phyloP scores from a whole-genome alignment of 176 grass and related monocot species.

The Musa acuminata region DNA sequence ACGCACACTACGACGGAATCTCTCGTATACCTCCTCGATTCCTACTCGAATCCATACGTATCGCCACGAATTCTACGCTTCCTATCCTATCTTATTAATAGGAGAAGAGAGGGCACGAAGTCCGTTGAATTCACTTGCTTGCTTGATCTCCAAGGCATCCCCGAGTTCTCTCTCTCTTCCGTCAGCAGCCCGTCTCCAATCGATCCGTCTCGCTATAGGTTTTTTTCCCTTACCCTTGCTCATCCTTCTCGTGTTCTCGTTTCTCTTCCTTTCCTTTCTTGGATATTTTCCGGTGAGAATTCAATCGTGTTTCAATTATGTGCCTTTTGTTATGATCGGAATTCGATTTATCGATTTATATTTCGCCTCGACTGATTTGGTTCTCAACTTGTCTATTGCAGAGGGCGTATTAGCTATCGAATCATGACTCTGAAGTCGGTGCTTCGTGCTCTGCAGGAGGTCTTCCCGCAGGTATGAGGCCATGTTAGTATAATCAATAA shows the following conservation, averaged over 20 bases:
- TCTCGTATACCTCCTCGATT: too few species aligned
- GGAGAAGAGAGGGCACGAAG: too few species aligned
- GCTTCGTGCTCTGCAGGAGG: conserved; percentile 1
- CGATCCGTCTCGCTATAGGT: too few species aligned
- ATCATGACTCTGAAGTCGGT: conserved; percentile 17
- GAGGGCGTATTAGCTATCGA: too few species aligned
- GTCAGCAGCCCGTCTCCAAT: neutral
- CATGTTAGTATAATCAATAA: neutral
- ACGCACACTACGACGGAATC: too few species aligned
- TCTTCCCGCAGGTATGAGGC: conserved; percentile 2
- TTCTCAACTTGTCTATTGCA: neutral
- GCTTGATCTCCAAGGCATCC: too few species aligned
- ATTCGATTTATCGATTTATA: neutral
- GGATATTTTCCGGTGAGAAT: neutral
- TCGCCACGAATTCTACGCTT: too few species aligned
- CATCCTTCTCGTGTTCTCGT: neutral
- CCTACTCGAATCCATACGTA: too few species aligned
- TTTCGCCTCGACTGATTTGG: neutral
- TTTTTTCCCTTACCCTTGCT: too few species aligned
- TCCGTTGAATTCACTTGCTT: too few species aligned
- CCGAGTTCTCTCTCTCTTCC: neutral
- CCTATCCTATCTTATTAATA: too few species aligned
- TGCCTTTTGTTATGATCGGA: too few species aligned
- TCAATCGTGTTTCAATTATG: neutral
- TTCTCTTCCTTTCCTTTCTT: neutral